Evolutionary conservation across 306 rosid genomes (phyloP).

Genomic region (Citrullus amarus): DNA sequence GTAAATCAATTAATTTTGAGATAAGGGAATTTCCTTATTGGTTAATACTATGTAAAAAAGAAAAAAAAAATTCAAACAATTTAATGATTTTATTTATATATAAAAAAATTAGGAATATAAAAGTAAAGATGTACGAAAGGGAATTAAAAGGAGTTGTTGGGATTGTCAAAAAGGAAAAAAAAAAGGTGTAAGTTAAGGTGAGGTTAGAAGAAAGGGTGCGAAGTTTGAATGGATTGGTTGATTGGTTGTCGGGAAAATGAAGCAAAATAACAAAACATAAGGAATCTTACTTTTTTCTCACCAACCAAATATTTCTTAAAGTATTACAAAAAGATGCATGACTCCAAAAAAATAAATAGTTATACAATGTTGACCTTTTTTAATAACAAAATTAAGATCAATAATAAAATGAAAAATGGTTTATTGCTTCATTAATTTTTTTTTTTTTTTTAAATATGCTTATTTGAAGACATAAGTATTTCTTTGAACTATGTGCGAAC

Average conservation of each 20-base stretch:
- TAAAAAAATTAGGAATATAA: no score
- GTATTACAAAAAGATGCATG: background rate
- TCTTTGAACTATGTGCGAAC: no score
- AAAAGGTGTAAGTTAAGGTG: background rate
- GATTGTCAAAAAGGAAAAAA: no score
- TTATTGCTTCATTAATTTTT: background rate
- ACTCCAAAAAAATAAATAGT: background rate
- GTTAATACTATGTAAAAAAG: no score
- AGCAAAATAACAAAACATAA: conserved; percentile 50
- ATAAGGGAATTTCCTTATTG: no score
- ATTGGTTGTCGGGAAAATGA: conserved; percentile 64
- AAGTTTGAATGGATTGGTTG: conserved; percentile 10
- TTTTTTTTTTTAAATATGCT: background rate
- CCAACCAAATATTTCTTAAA: conserved; percentile 14
- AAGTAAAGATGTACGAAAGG: no score
- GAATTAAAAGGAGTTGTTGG: no score
- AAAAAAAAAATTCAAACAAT: no score
- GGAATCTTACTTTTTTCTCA: conserved; percentile 50
- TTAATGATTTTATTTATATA: no score
- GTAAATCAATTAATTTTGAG: no score
- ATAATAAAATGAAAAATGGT: background rate
- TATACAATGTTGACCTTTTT: background rate
- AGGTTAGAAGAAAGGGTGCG: background rate
- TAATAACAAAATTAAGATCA: background rate
- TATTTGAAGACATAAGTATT: background rate